Percentiles rank a stretch among this genome's conserved stretches.
Evolutionary conservation across 805 yeast genomes (phyloP).

Genomic region (Saturnispora sekii): DNA sequence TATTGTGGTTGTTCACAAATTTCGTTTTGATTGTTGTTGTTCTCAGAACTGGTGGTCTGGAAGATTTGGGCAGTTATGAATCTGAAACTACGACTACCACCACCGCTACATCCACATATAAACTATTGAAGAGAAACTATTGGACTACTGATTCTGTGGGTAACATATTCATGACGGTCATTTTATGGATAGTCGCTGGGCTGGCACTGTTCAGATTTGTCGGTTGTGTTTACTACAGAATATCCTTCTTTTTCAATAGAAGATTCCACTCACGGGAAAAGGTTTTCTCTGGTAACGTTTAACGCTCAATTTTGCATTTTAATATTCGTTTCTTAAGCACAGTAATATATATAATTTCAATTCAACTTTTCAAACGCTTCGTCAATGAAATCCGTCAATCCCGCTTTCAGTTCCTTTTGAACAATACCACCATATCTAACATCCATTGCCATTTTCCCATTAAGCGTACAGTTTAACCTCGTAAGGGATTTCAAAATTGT

Average conservation of each 20-base stretch:
- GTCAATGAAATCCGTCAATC: conserved; percentile 8
- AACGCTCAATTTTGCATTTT: not conserved
- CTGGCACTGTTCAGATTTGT: conserved; percentile 70
- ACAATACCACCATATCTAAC: not conserved
- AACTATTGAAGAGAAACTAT: conserved; percentile 18
- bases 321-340: not conserved
- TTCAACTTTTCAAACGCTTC: conserved; percentile 7
- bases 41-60: conserved; percentile 71
- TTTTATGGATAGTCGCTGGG: conserved; percentile 86
- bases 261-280: conserved; percentile 12
- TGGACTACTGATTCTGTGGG: conserved; percentile 16
- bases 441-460: conserved; percentile 10
- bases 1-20: conserved; percentile 80
- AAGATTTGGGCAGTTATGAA: conserved; percentile 25
- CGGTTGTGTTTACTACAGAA: conserved; percentile 53
- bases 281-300: not conserved
- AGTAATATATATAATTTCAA: not conserved
- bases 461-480: conserved; percentile 8
- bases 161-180: conserved; percentile 60
- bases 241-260: conserved; percentile 18
- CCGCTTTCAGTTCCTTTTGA: not conserved
- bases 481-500: conserved; percentile 9
- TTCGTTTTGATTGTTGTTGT: conserved; percentile 72
- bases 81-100: conserved; percentile 11
- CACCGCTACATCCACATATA: conserved; percentile 26